Evolutionary conservation across 306 rosid genomes (phyloP).

Genomic region (Trifolium pratense): DNA sequence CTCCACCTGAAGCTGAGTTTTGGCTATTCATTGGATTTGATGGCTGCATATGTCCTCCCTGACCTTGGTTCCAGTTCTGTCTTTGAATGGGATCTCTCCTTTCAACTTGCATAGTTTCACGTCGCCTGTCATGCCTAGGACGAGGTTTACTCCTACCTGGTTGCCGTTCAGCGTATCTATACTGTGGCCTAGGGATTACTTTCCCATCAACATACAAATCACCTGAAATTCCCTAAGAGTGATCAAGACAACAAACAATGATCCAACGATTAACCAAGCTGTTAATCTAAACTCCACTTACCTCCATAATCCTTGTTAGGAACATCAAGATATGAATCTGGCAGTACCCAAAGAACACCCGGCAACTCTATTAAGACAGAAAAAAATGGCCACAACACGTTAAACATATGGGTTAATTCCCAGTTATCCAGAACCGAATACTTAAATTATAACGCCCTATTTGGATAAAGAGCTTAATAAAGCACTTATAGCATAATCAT

Average conservation of each 20-base stretch:
- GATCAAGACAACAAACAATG: slow-evolving; percentile 19
- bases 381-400: slow-evolving; percentile 17
- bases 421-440: not conserved
- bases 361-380: slow-evolving; percentile 58
- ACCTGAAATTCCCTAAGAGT: slow-evolving; percentile 51
- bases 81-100: slow-evolving; percentile 57
- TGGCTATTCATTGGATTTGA: slow-evolving; percentile 45
- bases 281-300: slow-evolving; percentile 40
- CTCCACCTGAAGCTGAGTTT: slow-evolving; percentile 41
- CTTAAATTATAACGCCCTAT: not conserved
- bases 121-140: slow-evolving; percentile 74
- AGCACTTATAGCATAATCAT: not conserved
- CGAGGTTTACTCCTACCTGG: slow-evolving; percentile 69
- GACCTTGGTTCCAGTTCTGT: slow-evolving; percentile 55
- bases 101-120: slow-evolving; percentile 73
- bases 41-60: slow-evolving; percentile 51
- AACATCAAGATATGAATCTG: slow-evolving; percentile 92
- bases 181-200: slow-evolving; percentile 89
- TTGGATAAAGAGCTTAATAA: not conserved
- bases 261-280: slow-evolving; percentile 24
- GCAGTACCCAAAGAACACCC: slow-evolving; percentile 91
- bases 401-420: not conserved
- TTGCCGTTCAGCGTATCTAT: slow-evolving; percentile 66
- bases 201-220: slow-evolving; percentile 86
- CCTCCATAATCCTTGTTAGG: slow-evolving; percentile 96